A percentile compares a stretch with the other conserved stretches of the same genome.
Evolutionary conservation across 2,329 filamentous ascomycete genomes (phyloP).

Genomic region (Neonectria hederae): DNA sequence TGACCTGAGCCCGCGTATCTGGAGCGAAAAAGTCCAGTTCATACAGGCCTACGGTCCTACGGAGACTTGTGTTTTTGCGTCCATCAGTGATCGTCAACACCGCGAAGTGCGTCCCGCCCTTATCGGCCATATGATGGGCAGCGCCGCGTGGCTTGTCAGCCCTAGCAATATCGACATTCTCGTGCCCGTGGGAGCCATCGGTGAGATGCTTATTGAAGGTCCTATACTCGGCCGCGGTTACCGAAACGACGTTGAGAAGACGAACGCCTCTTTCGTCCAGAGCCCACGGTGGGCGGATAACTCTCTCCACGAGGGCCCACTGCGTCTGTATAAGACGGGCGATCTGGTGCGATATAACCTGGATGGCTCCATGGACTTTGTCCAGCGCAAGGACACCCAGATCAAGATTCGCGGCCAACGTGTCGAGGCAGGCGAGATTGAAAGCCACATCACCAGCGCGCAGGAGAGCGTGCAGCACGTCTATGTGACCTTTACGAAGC

Average conservation of each 20-base stretch:
- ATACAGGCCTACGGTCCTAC: conserved; percentile 38
- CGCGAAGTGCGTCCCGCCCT: conserved; percentile 3
- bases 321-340: conserved; percentile 36
- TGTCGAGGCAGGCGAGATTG: conserved; percentile 53
- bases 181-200: conserved; percentile 27
- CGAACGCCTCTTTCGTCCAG: conserved; percentile 1
- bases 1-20: conserved; percentile 13
- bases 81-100: conserved; percentile 17
- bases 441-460: conserved; percentile 18
- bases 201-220: conserved; percentile 36
- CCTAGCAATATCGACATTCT: conserved; percentile 17
- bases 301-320: conserved; percentile 50
- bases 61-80: conserved; percentile 24
- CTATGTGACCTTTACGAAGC: conserved; percentile 14
- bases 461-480: conserved; percentile 16
- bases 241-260: conserved; percentile 13
- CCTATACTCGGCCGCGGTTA: conserved; percentile 28
- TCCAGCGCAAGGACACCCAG: conserved; percentile 24
- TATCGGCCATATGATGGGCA: conserved; percentile 24
- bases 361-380: conserved; percentile 37
- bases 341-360: conserved; percentile 41
- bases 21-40: conserved; percentile 24
- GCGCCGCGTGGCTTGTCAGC: conserved; percentile 27
- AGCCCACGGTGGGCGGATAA: conserved; percentile 2
- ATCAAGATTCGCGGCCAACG: conserved; percentile 58